phyloP scores from a whole-genome alignment of 495 filamentous ascomycete species.

The Annulohypoxylon bovei region DNA sequence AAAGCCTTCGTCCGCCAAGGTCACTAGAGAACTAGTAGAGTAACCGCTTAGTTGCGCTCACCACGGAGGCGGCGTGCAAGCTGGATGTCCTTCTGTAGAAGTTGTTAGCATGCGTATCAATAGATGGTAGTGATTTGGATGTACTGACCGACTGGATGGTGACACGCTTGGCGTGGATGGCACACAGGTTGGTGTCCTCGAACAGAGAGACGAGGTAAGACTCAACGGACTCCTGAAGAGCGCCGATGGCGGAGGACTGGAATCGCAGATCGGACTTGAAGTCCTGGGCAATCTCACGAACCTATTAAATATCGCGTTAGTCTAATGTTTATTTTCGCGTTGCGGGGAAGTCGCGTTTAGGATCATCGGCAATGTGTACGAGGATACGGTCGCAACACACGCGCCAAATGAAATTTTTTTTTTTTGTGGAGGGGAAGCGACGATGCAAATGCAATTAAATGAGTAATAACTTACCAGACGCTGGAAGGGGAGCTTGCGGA shows the following conservation, averaged over 20 bases:
- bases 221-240: constrained; percentile 99
- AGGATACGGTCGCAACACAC: too few species aligned
- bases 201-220: constrained; percentile 99
- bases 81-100: constrained; percentile 87
- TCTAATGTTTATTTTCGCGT: constrained; percentile 14
- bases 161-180: constrained; percentile 99
- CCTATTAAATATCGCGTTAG: constrained; percentile 54
- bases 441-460: neutral
- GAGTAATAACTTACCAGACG: constrained; percentile 72
- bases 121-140: neutral
- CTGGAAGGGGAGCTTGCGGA: constrained; percentile 99
- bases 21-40: constrained; percentile 5
- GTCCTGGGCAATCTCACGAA: constrained; percentile 99
- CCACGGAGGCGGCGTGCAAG: constrained; percentile 95
- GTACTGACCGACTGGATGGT: constrained; percentile 77
- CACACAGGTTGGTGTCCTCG: constrained; percentile 99
- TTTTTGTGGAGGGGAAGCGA: too few species aligned
- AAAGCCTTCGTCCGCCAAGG: constrained; percentile 42
- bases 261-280: constrained; percentile 99
- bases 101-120: constrained; percentile 51
- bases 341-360: constrained; percentile 14
- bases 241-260: constrained; percentile 99
- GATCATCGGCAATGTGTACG: too few species aligned
- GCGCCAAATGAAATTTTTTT: neutral
- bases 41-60: constrained; percentile 73